These are phyloP conservation scores for Boletus insuetus DNA, from an alignment of 768 basidiomycete species.

Conservation along the genomic window DNA sequence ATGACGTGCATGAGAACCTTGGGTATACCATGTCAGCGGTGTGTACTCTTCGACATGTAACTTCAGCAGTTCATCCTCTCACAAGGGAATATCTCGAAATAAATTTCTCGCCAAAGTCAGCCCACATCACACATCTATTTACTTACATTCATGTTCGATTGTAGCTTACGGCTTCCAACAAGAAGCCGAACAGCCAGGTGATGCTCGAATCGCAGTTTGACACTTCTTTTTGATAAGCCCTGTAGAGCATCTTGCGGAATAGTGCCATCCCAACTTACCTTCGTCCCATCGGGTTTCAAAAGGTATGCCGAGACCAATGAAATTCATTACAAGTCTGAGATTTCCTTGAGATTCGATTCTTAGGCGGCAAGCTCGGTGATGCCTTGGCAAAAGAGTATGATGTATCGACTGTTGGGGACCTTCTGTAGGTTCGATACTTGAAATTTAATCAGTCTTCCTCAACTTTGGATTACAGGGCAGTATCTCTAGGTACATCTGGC, in stretches of 20 bases:
- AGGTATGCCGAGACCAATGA: slow-evolving; percentile 41
- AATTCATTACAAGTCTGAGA: background rate
- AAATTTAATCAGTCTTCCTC: background rate
- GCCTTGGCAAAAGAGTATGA: slow-evolving; percentile 86
- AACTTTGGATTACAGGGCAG: slow-evolving; percentile 38
- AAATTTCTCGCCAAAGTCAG: slow-evolving; percentile 92
- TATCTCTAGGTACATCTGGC: slow-evolving; percentile 51
- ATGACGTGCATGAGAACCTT: slow-evolving; percentile 62
- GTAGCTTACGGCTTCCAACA: slow-evolving; percentile 86
- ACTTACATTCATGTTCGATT: slow-evolving; percentile 2
- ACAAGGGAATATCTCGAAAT: slow-evolving; percentile 84
- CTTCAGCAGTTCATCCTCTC: background rate
- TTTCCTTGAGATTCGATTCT: slow-evolving; percentile 71
- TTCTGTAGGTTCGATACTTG: slow-evolving; percentile 58
- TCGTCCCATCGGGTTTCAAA: slow-evolving; percentile 82
- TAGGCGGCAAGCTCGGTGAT: slow-evolving; percentile 92
- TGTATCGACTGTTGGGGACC: slow-evolving; percentile 84
- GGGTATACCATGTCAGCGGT: slow-evolving; percentile 96
- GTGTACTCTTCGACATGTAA: slow-evolving; percentile 26
- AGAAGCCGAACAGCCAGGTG: slow-evolving; percentile 88
- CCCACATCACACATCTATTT: background rate
- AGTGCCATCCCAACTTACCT: slow-evolving; percentile 83
- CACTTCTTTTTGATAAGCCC: background rate
- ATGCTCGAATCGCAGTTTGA: slow-evolving; percentile 1
- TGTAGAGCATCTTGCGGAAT: slow-evolving; percentile 80